Evolutionary conservation across 805 yeast species (phyloP).

Genomic region (Lachancea nothofagi): DNA sequence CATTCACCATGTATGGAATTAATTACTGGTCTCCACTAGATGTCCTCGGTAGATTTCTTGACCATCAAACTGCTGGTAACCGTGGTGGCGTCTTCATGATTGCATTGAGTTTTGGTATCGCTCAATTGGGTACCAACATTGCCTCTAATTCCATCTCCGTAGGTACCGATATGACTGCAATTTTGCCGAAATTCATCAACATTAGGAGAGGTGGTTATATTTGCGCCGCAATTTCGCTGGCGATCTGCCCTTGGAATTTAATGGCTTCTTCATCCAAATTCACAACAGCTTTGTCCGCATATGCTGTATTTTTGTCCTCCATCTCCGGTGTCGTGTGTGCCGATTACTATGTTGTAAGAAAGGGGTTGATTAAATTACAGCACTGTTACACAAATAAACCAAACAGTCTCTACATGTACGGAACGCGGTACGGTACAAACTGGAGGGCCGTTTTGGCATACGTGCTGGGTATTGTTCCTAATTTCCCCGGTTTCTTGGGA

Average conservation of each 20-base stretch:
- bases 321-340: conserved; percentile 64
- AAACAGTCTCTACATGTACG: conserved; percentile 43
- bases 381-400: conserved; percentile 50
- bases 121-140: conserved; percentile 74
- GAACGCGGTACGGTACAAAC: conserved; percentile 55
- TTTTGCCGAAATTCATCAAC: conserved; percentile 53
- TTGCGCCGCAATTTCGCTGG: conserved; percentile 61
- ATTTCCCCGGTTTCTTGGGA: conserved; percentile 36
- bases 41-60: conserved; percentile 46
- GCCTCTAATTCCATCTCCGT: conserved; percentile 60
- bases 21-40: conserved; percentile 48
- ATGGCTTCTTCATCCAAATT: conserved; percentile 58
- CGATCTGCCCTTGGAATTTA: conserved; percentile 77
- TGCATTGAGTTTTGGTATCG: conserved; percentile 56
- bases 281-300: conserved; percentile 70
- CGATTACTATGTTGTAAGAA: conserved; percentile 59
- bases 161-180: conserved; percentile 52
- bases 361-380: conserved; percentile 56
- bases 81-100: conserved; percentile 71
- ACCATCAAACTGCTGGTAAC: conserved; percentile 41
- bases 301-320: conserved; percentile 71
- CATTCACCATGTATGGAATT: conserved; percentile 37
- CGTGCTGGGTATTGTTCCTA: conserved; percentile 35
- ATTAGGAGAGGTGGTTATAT: conserved; percentile 58
- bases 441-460: conserved; percentile 77